phyloP scores from a whole-genome alignment of 192 early-diverging fungal genomes.

The Backusella australiensis region DNA sequence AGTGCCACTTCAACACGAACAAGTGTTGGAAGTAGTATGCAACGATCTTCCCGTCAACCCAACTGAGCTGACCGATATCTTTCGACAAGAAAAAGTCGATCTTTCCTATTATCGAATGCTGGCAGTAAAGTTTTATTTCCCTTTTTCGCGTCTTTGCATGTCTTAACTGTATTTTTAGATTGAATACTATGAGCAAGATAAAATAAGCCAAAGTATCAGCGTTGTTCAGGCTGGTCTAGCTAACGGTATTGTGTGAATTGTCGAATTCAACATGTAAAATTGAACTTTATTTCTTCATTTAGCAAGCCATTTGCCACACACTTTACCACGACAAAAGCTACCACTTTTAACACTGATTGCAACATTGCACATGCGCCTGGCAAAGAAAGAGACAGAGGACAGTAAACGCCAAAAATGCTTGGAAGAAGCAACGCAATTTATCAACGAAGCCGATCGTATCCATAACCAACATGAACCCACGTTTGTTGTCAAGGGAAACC shows the following conservation, averaged over 20 bases:
- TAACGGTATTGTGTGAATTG: constrained; percentile 27
- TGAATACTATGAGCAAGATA: constrained; percentile 72
- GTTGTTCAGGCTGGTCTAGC: constrained; percentile 55
- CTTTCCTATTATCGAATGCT: constrained; percentile 36
- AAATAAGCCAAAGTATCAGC: constrained; percentile 55
- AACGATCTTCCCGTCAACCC: constrained; percentile 36
- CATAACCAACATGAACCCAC: constrained; percentile 65
- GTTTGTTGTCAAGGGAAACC: constrained; percentile 71
- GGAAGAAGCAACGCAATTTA: constrained; percentile 66
- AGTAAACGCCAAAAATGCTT: constrained; percentile 54
- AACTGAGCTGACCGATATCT: constrained; percentile 37
- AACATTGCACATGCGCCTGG: constrained; percentile 71
- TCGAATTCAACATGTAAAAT: not conserved
- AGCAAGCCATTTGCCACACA: constrained; percentile 22
- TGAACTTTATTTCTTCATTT: not conserved
- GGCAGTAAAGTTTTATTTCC: constrained; percentile 19
- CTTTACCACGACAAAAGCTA: constrained; percentile 53
- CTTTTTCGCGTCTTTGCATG: not conserved
- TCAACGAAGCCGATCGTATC: constrained; percentile 77
- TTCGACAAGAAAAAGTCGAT: constrained; percentile 29
- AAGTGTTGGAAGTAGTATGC: constrained; percentile 39
- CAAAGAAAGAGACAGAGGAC: constrained; percentile 36
- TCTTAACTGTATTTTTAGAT: constrained; percentile 33
- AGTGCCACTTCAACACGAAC: constrained; percentile 41
- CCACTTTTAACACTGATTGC: constrained; percentile 75